These are phyloP conservation scores for Aspergillus pseudoterreus DNA, from an alignment of 2,329 filamentous ascomycete genomes.

Conservation along the genomic window DNA sequence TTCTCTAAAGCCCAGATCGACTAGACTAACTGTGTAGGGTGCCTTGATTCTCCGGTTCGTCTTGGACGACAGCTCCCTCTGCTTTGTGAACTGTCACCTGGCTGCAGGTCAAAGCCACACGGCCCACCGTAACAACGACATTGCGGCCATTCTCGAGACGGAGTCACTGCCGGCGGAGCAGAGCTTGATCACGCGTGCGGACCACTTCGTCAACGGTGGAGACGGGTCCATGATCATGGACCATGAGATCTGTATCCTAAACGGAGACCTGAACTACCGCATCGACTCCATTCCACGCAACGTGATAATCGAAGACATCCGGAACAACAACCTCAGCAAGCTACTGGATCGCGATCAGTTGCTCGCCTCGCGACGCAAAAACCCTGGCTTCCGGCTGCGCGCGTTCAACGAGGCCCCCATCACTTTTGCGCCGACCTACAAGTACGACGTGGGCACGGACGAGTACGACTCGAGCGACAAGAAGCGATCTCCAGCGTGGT, in stretches of 20 bases:
- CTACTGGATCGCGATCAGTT: constrained; percentile 92
- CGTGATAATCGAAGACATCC: constrained; percentile 81
- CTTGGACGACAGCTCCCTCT: constrained; percentile 88
- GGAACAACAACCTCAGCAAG: constrained; percentile 74
- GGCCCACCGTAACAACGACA: constrained; percentile 85
- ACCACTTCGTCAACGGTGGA: constrained; percentile 84
- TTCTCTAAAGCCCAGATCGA: not conserved
- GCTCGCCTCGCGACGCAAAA: constrained; percentile 80
- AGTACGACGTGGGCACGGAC: constrained; percentile 95
- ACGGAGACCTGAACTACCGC: constrained; percentile 95
- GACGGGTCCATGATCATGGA: constrained; percentile 94
- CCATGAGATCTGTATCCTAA: constrained; percentile 94
- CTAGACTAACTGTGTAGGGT: constrained; percentile 48
- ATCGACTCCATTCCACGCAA: constrained; percentile 97
- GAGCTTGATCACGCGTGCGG: constrained; percentile 64
- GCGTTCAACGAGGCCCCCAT: constrained; percentile 90
- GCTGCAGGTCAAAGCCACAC: constrained; percentile 91
- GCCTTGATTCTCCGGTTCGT: constrained; percentile 89
- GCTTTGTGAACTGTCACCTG: constrained; percentile 95
- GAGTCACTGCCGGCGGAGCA: constrained; percentile 68
- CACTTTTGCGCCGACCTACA: constrained; percentile 92
- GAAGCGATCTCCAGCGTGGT: constrained; percentile 91
- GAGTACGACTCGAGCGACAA: constrained; percentile 94
- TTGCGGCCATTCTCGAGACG: constrained; percentile 82
- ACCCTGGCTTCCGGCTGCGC: constrained; percentile 82